Percentiles rank a stretch among this genome's conserved stretches.
These are phyloP conservation scores for Gaeumannomyces tritici DNA, from an alignment of 2,329 filamentous ascomycete species.

Conservation along the genomic window DNA sequence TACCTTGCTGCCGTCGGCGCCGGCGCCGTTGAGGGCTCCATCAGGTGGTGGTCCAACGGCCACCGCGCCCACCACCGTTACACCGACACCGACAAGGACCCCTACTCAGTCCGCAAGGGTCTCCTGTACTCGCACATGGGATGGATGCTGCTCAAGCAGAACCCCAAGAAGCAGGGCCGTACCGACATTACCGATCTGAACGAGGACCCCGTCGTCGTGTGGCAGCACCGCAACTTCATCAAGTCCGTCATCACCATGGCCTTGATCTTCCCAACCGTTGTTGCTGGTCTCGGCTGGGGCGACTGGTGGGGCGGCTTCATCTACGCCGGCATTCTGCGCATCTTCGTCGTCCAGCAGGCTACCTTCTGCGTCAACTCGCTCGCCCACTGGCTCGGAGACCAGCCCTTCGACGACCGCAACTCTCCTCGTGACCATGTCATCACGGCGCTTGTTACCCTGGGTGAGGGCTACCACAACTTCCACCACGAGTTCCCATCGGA, in stretches of 20 bases:
- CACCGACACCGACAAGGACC: conserved; percentile 87
- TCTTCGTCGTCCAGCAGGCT: conserved; percentile 85
- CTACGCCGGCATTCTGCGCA: conserved; percentile 75
- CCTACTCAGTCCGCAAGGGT: conserved; percentile 84
- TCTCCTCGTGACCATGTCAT: conserved; percentile 81
- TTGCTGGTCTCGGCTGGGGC: conserved; percentile 70
- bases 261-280: conserved; percentile 62
- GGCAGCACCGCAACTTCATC: conserved; percentile 82
- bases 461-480: conserved; percentile 88
- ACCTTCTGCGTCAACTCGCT: conserved; percentile 91
- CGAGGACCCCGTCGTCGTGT: conserved; percentile 75
- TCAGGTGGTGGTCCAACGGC: conserved; percentile 81
- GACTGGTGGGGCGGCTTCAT: conserved; percentile 77
- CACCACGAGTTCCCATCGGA: conserved; percentile 91
- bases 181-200: conserved; percentile 85
- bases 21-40: conserved; percentile 76
- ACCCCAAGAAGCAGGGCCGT: conserved; percentile 78
- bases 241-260: conserved; percentile 72
- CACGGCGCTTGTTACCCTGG: conserved; percentile 75
- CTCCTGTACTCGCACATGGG: conserved; percentile 76
- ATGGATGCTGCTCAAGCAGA: conserved; percentile 93
- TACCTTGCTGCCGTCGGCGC: conserved; percentile 75
- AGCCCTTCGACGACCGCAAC: conserved; percentile 90
- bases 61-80: conserved; percentile 86
- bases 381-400: conserved; percentile 84